A percentile compares a stretch with the other conserved stretches of the same genome.
Evolutionary conservation across 2,329 filamentous ascomycete species (phyloP).

Genomic region (Colletotrichum echinochloae): DNA sequence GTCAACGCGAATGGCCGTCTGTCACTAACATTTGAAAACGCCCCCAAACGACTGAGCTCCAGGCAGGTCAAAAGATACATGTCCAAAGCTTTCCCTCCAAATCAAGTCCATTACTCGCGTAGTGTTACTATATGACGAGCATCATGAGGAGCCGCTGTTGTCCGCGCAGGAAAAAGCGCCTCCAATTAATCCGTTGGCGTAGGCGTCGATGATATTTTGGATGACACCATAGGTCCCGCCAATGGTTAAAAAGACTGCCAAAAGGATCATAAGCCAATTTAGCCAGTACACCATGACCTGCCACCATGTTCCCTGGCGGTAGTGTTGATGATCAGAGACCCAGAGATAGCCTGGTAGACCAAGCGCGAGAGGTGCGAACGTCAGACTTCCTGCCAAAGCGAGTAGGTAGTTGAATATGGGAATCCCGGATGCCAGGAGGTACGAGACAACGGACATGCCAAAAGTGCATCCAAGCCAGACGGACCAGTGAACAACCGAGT

Average conservation of each 20-base stretch:
- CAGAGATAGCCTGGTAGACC: conserved; percentile 52
- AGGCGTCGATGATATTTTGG: conserved; percentile 63
- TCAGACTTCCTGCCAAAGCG: conserved; percentile 49
- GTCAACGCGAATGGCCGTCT: neutral
- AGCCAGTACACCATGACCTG: conserved; percentile 48
- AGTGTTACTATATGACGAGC: neutral
- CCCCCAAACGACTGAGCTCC: neutral
- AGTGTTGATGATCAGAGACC: conserved; percentile 51
- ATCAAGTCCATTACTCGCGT: neutral
- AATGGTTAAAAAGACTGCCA: conserved; percentile 54
- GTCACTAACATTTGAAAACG: neutral
- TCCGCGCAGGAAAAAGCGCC: conserved; percentile 62
- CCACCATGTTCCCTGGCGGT: conserved; percentile 46
- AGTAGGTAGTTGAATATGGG: conserved; percentile 52
- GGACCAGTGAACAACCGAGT: conserved; percentile 51
- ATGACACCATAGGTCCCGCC: conserved; percentile 60
- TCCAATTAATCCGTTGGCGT: conserved; percentile 59
- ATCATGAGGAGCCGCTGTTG: conserved; percentile 52
- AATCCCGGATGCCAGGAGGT: conserved; percentile 49
- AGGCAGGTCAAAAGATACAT: neutral
- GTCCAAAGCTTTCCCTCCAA: neutral
- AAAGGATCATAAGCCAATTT: conserved; percentile 50
- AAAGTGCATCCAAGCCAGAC: conserved; percentile 52
- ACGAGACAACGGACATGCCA: conserved; percentile 46
- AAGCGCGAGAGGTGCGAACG: conserved; percentile 52